Evolutionary conservation across 1,284 basidiomycete genomes (phyloP).

Genomic region (Trichosporon sp.): DNA sequence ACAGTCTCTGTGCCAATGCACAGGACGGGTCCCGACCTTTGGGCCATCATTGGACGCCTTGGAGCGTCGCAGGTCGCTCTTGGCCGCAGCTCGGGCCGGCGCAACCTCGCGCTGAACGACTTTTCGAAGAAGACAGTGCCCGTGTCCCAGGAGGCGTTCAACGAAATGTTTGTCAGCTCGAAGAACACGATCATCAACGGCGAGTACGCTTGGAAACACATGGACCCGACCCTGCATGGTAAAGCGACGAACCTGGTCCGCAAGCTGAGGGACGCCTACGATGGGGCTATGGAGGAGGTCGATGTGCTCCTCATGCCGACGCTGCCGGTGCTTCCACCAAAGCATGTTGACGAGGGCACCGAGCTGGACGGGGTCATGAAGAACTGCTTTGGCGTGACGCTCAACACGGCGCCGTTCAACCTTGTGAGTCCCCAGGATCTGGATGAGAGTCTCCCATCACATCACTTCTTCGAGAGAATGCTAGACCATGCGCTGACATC

Average conservation of each 20-base stretch:
- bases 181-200: slow-evolving; percentile 60
- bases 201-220: slow-evolving; percentile 25
- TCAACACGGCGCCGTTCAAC: slow-evolving; percentile 34
- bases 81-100: slow-evolving; percentile 37
- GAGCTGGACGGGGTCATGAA: slow-evolving; percentile 21
- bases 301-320: slow-evolving; percentile 54
- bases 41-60: slow-evolving; percentile 28
- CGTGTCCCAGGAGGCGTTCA: slow-evolving; percentile 49
- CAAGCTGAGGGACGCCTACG: slow-evolving; percentile 49
- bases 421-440: slow-evolving; percentile 17
- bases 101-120: slow-evolving; percentile 48
- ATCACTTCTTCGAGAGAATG: too few species aligned
- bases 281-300: slow-evolving; percentile 44
- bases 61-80: slow-evolving; percentile 29
- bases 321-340: slow-evolving; percentile 24
- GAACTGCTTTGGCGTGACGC: slow-evolving; percentile 22
- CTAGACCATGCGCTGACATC: slow-evolving; percentile 3
- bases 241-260: slow-evolving; percentile 41
- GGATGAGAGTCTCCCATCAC: too few species aligned
- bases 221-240: slow-evolving; percentile 22
- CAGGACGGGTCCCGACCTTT: slow-evolving; percentile 21
- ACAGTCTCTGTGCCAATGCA: slow-evolving; percentile 28
- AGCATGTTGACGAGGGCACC: slow-evolving; percentile 10
- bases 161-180: slow-evolving; percentile 42
- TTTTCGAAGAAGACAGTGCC: slow-evolving; percentile 47